Evolutionary conservation across 352 stramenopile genomes (phyloP).

Genomic region (Globisporangium spiculum): DNA sequence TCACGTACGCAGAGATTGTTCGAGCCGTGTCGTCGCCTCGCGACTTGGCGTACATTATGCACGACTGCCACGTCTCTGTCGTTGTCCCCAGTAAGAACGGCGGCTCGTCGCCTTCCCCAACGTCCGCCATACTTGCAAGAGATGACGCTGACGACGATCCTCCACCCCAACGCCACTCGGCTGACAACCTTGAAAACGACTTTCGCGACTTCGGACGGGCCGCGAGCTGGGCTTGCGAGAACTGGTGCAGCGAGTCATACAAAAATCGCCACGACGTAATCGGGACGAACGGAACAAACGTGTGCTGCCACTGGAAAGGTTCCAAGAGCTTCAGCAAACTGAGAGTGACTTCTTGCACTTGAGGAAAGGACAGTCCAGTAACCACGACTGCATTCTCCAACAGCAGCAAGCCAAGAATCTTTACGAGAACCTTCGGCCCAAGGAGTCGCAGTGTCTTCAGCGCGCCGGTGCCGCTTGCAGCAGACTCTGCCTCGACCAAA

Average conservation of each 20-base stretch:
- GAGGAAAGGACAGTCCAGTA: constrained; percentile 61
- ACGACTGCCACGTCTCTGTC: constrained; percentile 67
- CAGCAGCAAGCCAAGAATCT: constrained; percentile 64
- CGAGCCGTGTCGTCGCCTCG: constrained; percentile 48
- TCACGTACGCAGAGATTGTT: constrained; percentile 51
- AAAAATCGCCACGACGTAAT: constrained; percentile 73
- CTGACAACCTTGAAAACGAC: constrained; percentile 51
- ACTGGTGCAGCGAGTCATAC: constrained; percentile 54
- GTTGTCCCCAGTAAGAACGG: constrained; percentile 69
- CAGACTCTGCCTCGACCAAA: constrained; percentile 43
- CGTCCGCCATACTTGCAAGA: neutral
- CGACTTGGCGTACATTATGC: constrained; percentile 42
- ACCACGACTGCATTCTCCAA: constrained; percentile 78
- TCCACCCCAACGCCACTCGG: constrained; percentile 67
- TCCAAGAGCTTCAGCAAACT: constrained; percentile 67
- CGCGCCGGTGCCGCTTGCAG: constrained; percentile 33
- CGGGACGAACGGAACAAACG: constrained; percentile 71
- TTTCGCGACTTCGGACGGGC: constrained; percentile 53
- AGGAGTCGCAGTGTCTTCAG: constrained; percentile 60
- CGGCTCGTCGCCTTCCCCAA: constrained; percentile 31
- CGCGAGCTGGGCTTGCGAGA: constrained; percentile 48
- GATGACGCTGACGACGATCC: constrained; percentile 17
- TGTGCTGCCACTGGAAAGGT: constrained; percentile 83
- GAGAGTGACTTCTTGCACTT: constrained; percentile 74
- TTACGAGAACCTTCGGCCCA: constrained; percentile 67